Evolutionary conservation across 768 basidiomycete species (phyloP), one percentile per base, ranked within the genome.

Genomic region (Coprinopsis marcescibilis): DNA sequence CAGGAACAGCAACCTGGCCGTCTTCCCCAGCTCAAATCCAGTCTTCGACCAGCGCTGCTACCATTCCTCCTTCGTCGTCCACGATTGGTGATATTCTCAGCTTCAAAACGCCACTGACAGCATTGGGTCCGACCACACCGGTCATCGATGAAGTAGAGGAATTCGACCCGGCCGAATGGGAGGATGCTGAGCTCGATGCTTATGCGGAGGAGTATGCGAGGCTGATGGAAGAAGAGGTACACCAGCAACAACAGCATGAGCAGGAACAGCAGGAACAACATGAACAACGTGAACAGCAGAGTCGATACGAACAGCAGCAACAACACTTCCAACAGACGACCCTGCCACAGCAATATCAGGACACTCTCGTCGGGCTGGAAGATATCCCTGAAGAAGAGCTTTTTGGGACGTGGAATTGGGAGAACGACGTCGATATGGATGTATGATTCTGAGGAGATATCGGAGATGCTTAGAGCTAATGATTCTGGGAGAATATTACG

Each of bases 261-360:
- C 73, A 78, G 4, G 72, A 78, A 41, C 78, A 76, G 50, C 80
- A 82, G 50, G 62, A 81, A 1, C 65, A 71, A 30, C 77, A 71
- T 15, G 77, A 82, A 52, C n/a, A n/a, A n/a, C n/a, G n/a, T n/a
- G 55, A 45, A 14, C 50, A 63, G 36, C 60, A 60, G 19, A 65
- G 60, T 0, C 76, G 75, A 0, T 69, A 65, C 1, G 77, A 80
- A 34, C 55, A 73, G 10, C 73, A 78, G 4, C 72, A 78, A 41
- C 78, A 76, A 49, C 80, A 82, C 50, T 62, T 81, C 1, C 65
- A 71, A 30, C 77, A 71, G 17, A 77, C 82, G 51, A 81, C 78
- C 0, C 74, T 78, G 38, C 75, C 78, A 56, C 68, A 56, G 44
- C 62, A 61, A 13, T 53, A 54, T 35, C 64, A 66, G 36, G 62